phyloP scores from a whole-genome alignment of 75 land plant species.

The Picea sitchensis region DNA sequence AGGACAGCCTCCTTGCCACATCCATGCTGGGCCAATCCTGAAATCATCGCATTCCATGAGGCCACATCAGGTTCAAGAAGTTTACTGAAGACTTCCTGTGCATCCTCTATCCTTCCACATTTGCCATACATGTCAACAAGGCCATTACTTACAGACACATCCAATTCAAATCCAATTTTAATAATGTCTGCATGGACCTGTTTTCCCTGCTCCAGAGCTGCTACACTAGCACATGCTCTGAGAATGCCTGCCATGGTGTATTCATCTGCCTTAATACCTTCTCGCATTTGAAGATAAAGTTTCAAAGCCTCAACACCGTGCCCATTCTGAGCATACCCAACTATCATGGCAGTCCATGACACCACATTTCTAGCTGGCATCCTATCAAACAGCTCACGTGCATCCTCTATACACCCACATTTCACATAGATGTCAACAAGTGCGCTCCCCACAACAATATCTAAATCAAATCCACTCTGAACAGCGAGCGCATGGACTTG shows the following conservation, averaged over 20 bases:
- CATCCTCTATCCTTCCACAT: constrained; percentile 44
- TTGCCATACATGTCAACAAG: constrained; percentile 51
- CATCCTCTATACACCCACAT: constrained; percentile 12
- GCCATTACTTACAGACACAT: constrained; percentile 26
- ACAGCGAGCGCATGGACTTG: constrained; percentile 12
- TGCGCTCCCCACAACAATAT: constrained; percentile 10
- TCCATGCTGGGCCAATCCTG: constrained; percentile 30
- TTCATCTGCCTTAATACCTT: constrained; percentile 19
- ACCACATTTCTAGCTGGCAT: constrained; percentile 11
- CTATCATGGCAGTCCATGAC: constrained; percentile 19
- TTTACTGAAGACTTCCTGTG: constrained; percentile 23
- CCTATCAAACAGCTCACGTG: constrained; percentile 8
- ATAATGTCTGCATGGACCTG: constrained; percentile 25
- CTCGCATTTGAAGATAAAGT: constrained; percentile 16
- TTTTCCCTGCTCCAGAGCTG: background rate
- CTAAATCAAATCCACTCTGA: constrained; percentile 11
- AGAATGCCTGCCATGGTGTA: constrained; percentile 24
- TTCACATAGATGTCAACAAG: constrained; percentile 12
- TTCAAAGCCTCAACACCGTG: constrained; percentile 11
- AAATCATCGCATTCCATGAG: constrained; percentile 45
- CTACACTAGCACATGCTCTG: constrained; percentile 20
- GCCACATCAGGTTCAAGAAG: constrained; percentile 19
- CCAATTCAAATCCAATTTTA: constrained; percentile 12
- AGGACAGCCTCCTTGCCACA: constrained; percentile 24
- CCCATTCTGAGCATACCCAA: constrained; percentile 13